Base-by-base conservation (phyloP, 768 basidiomycete genomes). In the Austroboletus festivus region DNA sequence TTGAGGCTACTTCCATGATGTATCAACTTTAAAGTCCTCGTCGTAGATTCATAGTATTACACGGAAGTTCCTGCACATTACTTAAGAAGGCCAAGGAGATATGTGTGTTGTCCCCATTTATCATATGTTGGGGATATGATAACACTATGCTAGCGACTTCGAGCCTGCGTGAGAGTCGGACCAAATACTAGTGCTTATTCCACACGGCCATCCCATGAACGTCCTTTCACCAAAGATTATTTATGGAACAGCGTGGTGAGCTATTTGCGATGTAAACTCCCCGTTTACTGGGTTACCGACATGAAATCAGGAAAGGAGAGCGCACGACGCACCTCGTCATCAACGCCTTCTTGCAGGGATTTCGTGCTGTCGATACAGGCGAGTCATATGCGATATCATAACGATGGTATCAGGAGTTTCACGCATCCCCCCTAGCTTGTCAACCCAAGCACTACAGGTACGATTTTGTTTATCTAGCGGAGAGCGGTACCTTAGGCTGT, bases 301-400 rank as follows among this genome's bases (percentile, higher is more conserved):
- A 28, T 24, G 44, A 33, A 4, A 38, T 19, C 55, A 90, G 88
- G 89, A 93, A 93, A 71, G 83, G 83, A 58, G 84, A 86, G 46
- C 65, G 74, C 20, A 93, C 91, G 1, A 69, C 81, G 0, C 67
- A 72, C 4, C 76, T 91, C 3, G 89, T 92, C 18, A 68, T 85
- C 42, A 75, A 72, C 46, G 91, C 91, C 10, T 79, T 92, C 47
- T 67, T 85, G 33, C 76, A 80, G 53, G 90, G 91, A 5, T 93
- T 92, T 62, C 71, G 83, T 39, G 89, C 85, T 4, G 81, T 93
- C 23, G 91, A 93, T 58, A 91, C 88, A n/a, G 89, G 88, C 76
- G 65, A 52, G 73, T 66, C 62, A 48, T 30, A 38, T 42, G 42
- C 15, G 44, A 45, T 35, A 43, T 38, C n/a, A n/a, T n/a, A n/a